These are phyloP conservation scores for Leccinum barrowsii DNA, from an alignment of 768 basidiomycete species.

Conservation along the genomic window DNA sequence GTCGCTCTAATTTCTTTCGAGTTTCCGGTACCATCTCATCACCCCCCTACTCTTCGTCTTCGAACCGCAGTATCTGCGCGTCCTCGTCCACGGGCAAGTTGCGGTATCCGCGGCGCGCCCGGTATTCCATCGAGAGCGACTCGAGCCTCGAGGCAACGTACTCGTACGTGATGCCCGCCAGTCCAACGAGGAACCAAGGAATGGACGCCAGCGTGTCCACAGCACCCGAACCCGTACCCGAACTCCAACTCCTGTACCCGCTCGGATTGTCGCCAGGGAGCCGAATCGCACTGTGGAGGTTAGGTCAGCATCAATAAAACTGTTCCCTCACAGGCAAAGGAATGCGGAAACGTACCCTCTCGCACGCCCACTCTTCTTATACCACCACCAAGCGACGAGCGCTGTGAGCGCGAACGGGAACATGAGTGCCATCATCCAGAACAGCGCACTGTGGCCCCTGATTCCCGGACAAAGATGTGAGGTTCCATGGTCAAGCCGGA, in stretches of 20 bases:
- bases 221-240: constrained; percentile 38
- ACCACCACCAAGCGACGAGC: constrained; percentile 79
- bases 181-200: constrained; percentile 85
- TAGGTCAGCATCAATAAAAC: constrained; percentile 5
- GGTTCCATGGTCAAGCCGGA: constrained; percentile 71
- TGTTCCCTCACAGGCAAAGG: background rate
- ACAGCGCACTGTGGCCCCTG: constrained; percentile 64
- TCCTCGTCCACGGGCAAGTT: constrained; percentile 83
- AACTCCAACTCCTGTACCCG: constrained; percentile 18
- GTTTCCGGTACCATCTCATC: background rate
- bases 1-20: background rate
- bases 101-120: constrained; percentile 64
- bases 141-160: constrained; percentile 52
- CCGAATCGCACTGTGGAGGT: constrained; percentile 60
- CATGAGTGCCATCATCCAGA: constrained; percentile 79
- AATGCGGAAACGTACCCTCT: constrained; percentile 57
- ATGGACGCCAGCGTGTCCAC: constrained; percentile 80
- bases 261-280: constrained; percentile 50
- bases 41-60: constrained; percentile 57
- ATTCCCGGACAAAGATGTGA: constrained; percentile 82
- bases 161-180: constrained; percentile 71
- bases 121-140: constrained; percentile 34
- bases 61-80: constrained; percentile 80
- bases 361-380: constrained; percentile 64
- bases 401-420: constrained; percentile 77